Evolutionary conservation across 2,329 filamentous ascomycete species (phyloP).

Genomic region (Paecilomyces variotii): DNA sequence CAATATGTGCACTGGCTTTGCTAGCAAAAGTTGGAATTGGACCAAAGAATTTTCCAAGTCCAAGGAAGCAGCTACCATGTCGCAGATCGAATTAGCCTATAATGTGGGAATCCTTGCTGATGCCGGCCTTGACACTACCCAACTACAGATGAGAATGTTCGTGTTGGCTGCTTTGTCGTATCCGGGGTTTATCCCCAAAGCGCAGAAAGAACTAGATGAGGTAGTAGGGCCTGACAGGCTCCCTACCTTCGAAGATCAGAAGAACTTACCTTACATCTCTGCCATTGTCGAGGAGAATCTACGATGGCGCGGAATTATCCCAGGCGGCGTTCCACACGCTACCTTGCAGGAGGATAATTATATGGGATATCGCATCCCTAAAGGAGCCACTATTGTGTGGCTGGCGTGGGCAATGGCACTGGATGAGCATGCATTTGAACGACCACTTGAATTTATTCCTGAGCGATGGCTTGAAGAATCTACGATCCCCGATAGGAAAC

Average conservation of each 20-base stretch:
- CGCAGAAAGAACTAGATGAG: slow-evolving; percentile 29
- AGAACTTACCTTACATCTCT: slow-evolving; percentile 20
- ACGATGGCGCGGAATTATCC: slow-evolving; percentile 31
- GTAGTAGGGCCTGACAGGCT: slow-evolving; percentile 22
- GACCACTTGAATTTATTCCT: slow-evolving; percentile 33
- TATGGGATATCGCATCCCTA: slow-evolving; percentile 41
- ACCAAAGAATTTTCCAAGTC: slow-evolving; percentile 11
- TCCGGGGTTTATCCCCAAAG: slow-evolving; percentile 31
- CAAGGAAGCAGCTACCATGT: slow-evolving; percentile 36
- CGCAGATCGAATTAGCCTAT: slow-evolving; percentile 37
- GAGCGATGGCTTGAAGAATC: slow-evolving; percentile 25
- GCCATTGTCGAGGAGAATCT: slow-evolving; percentile 23
- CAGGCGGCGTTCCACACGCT: slow-evolving; percentile 40
- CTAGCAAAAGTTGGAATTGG: slow-evolving; percentile 18
- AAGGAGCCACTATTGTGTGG: slow-evolving; percentile 38
- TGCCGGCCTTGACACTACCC: slow-evolving; percentile 43
- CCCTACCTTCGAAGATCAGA: slow-evolving; percentile 20
- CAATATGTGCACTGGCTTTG: slow-evolving; percentile 9
- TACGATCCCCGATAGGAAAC: slow-evolving; percentile 31
- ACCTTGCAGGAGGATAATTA: slow-evolving; percentile 40
- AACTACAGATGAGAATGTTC: slow-evolving; percentile 38
- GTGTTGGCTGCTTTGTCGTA: slow-evolving; percentile 40
- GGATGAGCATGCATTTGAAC: slow-evolving; percentile 29
- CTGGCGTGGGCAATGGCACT: slow-evolving; percentile 38
- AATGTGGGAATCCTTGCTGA: slow-evolving; percentile 39